Base-by-base conservation (phyloP, 257 asterid species). In the Phtheirospermum japonicum region DNA sequence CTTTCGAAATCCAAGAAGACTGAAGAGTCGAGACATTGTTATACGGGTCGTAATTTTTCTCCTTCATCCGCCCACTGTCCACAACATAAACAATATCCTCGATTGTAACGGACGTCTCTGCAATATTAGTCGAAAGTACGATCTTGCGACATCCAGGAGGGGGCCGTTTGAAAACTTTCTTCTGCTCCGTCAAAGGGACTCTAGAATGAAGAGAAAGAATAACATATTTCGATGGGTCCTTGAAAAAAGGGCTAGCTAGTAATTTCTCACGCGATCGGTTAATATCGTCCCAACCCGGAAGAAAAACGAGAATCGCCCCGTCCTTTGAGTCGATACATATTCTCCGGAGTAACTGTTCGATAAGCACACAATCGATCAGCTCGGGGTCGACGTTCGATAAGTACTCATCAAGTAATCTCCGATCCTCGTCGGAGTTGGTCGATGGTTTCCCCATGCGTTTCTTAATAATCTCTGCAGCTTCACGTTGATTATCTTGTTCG, bases 241-340 rank as follows among this genome's bases (percentile, higher is more conserved):
- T 77, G 70, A 89, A 93, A 67, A 71, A 85, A 31, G 90, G 87
- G 72, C 84, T 87, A 13, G 83, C 64, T 31, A 53, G 58, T 61
- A 93, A 76, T 67, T 79, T 72, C 28, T 87, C 89, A 18, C 88
- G 77, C 19, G 85, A 82, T 72, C 74, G 77, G 56, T 66, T 82
- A 70, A 93, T 93, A 63, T 89, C 97, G 63, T 89, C 96, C 99
- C 99, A 93, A 46, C 99, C 97, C 6, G 96, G 94, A 73, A 93
- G 88, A 73, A 93, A 93, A 69, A 93, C 76, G 32, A 89, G 96
- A 79, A 92, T 72, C 55, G 99, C 99, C 55, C 97, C 99, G 5
- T 77, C 87, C 50, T 61, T 42, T 4, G 94, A 83, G 76, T 80
- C 88, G 2, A 5, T 75, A 63, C 99, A 93, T 69, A 93, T 82